These are phyloP conservation scores for Sutorius eximius DNA, from an alignment of 1,284 basidiomycete species.

Conservation along the genomic window DNA sequence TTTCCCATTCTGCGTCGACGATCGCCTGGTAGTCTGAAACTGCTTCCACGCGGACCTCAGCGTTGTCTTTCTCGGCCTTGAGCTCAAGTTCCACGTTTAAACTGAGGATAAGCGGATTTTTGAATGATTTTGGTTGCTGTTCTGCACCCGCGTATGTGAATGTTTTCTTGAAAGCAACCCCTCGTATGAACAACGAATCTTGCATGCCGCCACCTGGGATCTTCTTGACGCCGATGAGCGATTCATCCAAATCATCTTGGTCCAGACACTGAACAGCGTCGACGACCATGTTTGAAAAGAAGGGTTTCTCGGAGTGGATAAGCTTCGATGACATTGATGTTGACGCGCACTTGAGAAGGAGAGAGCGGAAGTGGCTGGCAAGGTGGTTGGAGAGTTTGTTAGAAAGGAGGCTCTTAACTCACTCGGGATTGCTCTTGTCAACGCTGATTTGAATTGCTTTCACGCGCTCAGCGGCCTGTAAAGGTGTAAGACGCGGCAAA, in stretches of 20 bases:
- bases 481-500: conserved; percentile 13
- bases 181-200: conserved; percentile 86
- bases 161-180: conserved; percentile 99
- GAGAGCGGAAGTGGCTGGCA: conserved; percentile 84
- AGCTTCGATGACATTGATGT: conserved; percentile 99
- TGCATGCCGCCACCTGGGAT: conserved; percentile 99
- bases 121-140: conserved; percentile 96
- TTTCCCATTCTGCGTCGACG: conserved; percentile 99
- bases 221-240: conserved; percentile 98
- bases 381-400: conserved; percentile 11
- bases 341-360: conserved; percentile 94
- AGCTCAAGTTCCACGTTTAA: conserved; percentile 98
- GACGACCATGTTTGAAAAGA: conserved; percentile 99
- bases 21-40: conserved; percentile 99
- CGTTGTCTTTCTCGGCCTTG: conserved; percentile 99
- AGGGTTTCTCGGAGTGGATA: conserved; percentile 98
- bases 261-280: conserved; percentile 94
- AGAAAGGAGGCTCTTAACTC: conserved; percentile 36
- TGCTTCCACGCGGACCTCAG: conserved; percentile 95
- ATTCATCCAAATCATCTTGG: conserved; percentile 93
- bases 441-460: conserved; percentile 89
- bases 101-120: conserved; percentile 87
- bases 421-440: conserved; percentile 90
- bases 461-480: conserved; percentile 82
- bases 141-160: conserved; percentile 99